Evolutionary conservation across 2,329 filamentous ascomycete genomes (phyloP).

Genomic region (Fusarium secorum): DNA sequence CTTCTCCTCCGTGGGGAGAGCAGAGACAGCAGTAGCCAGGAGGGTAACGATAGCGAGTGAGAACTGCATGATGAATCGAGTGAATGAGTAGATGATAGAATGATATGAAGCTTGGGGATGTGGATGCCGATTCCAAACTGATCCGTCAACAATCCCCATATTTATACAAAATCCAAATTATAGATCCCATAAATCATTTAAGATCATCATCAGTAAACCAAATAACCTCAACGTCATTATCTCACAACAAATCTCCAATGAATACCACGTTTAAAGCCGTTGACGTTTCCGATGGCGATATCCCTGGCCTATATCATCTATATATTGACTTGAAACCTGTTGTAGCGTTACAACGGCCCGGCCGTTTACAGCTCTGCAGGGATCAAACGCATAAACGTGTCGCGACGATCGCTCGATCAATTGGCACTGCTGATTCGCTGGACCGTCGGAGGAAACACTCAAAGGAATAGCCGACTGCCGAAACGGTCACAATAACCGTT

Average conservation of each 20-base stretch:
- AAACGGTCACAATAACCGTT: conserved; percentile 18
- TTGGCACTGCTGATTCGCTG: conserved; percentile 4
- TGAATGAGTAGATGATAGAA: conserved; percentile 5
- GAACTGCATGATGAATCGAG: conserved; percentile 44
- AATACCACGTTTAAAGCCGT: conserved; percentile 5
- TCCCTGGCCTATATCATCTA: conserved; percentile 25
- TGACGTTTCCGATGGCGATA: conserved; percentile 20
- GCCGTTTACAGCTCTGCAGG: conserved; percentile 21
- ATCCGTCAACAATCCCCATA: neutral
- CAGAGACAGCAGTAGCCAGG: conserved; percentile 34
- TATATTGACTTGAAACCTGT: conserved; percentile 19
- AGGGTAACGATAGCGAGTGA: conserved; percentile 41
- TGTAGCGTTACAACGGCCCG: conserved; percentile 27
- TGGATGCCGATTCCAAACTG: neutral
- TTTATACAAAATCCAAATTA: conserved; percentile 18
- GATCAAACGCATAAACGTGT: conserved; percentile 22
- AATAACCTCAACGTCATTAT: conserved; percentile 25
- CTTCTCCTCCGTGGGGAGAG: conserved; percentile 45
- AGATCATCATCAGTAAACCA: neutral
- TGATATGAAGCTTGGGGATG: neutral
- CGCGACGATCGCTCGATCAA: conserved; percentile 4
- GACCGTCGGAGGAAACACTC: conserved; percentile 15
- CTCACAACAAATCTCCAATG: neutral
- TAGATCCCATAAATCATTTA: neutral
- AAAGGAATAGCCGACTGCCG: conserved; percentile 11